Evolutionary conservation across 371 early-diverging fungal species (phyloP).

Genomic region (Mucor indicus): DNA sequence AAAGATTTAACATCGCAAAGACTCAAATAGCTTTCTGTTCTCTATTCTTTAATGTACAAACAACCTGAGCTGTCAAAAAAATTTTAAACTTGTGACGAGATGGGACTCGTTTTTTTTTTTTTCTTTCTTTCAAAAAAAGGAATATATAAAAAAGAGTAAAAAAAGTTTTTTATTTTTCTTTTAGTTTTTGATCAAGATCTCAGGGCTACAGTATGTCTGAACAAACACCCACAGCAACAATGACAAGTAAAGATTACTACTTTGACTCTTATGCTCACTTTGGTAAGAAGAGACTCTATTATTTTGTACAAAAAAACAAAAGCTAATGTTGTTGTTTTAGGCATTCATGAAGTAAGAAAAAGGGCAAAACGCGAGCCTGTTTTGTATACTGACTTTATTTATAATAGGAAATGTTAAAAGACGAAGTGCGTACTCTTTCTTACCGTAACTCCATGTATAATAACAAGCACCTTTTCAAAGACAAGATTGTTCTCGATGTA

Average conservation of each 20-base stretch:
- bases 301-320: background rate
- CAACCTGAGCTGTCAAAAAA: no score
- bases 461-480: constrained; percentile 93
- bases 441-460: constrained; percentile 92
- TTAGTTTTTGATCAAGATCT: background rate
- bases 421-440: constrained; percentile 91
- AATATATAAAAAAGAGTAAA: background rate
- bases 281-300: constrained; percentile 53
- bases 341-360: constrained; percentile 51
- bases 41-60: no score
- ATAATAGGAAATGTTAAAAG: constrained; percentile 95
- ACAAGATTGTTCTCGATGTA: constrained; percentile 96
- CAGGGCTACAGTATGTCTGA: background rate
- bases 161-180: background rate
- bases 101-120: background rate
- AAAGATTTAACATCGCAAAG: no score
- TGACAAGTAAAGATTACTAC: constrained; percentile 91
- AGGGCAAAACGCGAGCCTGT: no score
- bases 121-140: background rate
- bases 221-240: constrained; percentile 24
- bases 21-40: no score
- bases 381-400: no score
- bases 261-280: constrained; percentile 96
- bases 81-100: background rate
- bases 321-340: constrained; percentile 29